These are phyloP conservation scores for Kandelia obovata DNA, from an alignment of 345 rosid genomes.

Conservation along the genomic window DNA sequence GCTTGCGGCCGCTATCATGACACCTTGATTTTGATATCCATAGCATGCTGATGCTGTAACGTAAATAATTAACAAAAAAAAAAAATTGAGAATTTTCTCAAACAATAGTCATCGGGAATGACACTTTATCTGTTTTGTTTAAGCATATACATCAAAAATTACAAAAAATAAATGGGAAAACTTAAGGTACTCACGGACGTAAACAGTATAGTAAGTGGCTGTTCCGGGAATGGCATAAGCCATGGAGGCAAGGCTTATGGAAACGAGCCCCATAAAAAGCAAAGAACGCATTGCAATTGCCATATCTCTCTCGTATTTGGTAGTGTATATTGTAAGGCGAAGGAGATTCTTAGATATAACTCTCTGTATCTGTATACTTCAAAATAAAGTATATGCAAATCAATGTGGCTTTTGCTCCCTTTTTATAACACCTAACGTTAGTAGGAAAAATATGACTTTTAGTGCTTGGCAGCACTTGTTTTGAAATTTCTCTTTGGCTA, in stretches of 20 bases:
- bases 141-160: no score
- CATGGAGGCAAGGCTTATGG: background rate
- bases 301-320: background rate
- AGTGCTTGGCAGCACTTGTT: background rate
- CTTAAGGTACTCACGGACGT: background rate
- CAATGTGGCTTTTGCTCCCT: background rate
- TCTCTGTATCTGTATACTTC: no score
- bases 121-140: no score
- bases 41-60: background rate
- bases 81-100: background rate
- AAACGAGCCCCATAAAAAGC: background rate
- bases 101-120: no score
- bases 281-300: background rate
- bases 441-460: background rate
- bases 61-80: background rate
- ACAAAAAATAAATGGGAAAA: no score
- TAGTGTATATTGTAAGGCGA: background rate
- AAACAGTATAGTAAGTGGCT: conserved; percentile 11
- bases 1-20: background rate
- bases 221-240: conserved; percentile 8
- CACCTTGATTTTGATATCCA: background rate
- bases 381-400: background rate
- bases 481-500: no score
- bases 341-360: no score
- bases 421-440: background rate